Evolutionary conservation across 768 basidiomycete species (phyloP), one percentile per base, ranked within the genome.

Genomic region (Mycena capillaripes): DNA sequence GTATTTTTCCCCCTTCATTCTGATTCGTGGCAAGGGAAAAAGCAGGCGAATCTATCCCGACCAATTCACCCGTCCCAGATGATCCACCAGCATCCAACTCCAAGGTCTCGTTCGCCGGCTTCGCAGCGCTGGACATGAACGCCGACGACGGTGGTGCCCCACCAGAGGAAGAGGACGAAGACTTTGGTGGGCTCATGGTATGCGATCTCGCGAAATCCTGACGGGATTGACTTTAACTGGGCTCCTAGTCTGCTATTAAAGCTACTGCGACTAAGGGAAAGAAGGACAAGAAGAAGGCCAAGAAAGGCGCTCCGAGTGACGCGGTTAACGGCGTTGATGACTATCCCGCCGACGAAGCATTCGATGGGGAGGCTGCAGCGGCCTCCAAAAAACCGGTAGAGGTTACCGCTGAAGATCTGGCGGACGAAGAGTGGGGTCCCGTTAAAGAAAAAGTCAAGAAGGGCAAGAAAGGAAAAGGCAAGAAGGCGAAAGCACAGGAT

Each of bases 101-200:
- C 2, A 81, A 80, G 65, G 68, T 79, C 32, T 84, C 82, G 1
- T 88, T 90, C 76, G 88, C 89, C 27, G 85, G 86, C 2, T 91
- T 92, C 74, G 82, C 89, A 6, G 81, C 87, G 0, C 81, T 89
- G 17, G 83, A 79, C 68, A 81, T 86, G 69, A 80, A 17, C 40
- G 70, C 81, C 25, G 84, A 87, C 58, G 88, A 87, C 50, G 81
- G 79, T n/a, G 71, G 52, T 46, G 82, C 78, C 32, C 84, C 79
- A 17, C 84, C 82, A 4, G 86, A 81, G 4, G 91, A 89, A 38
- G 90, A 90, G 66, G 90, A 91, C 38, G 89, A 89, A 70, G 91
- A 91, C 74, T 92, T 89, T 72, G 93, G 93, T 48, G 93, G 93
- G 50, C 84, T 95, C 46, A 94, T 94, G 93, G 93, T 93, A 76